These are phyloP conservation scores for Neonectria ditissima DNA, from an alignment of 2,329 filamentous ascomycete genomes.

Conservation along the genomic window DNA sequence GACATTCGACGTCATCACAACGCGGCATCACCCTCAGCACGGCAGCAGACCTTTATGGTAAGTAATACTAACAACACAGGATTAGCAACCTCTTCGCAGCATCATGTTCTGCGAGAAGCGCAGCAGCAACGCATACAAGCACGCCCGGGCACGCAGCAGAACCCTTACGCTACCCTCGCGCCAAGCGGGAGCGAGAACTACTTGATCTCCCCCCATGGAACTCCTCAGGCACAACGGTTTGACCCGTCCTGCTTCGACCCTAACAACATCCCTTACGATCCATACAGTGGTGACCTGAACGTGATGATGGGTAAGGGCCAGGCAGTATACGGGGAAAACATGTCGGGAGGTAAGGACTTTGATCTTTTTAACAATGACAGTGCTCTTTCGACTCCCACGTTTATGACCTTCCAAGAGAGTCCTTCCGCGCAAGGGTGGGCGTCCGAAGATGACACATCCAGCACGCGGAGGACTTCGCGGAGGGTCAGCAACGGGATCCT, in stretches of 20 bases:
- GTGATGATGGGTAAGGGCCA: conserved; percentile 62
- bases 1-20: conserved; percentile 75
- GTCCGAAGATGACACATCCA: conserved; percentile 61
- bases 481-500: conserved; percentile 72
- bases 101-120: conserved; percentile 84
- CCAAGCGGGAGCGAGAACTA: conserved; percentile 64
- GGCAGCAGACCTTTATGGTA: conserved; percentile 57
- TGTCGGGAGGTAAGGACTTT: conserved; percentile 60
- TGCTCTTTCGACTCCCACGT: conserved; percentile 62
- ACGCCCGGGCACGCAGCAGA: conserved; percentile 74
- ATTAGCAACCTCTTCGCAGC: conserved; percentile 72
- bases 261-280: conserved; percentile 61
- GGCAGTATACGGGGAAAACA: conserved; percentile 55
- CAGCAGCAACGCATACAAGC: conserved; percentile 84
- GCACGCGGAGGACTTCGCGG: conserved; percentile 55
- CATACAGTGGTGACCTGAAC: conserved; percentile 58
- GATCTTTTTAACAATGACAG: conserved; percentile 62
- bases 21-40: conserved; percentile 42
- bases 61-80: conserved; percentile 68
- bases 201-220: conserved; percentile 67
- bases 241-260: conserved; percentile 59
- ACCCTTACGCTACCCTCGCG: conserved; percentile 50
- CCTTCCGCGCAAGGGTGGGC: conserved; percentile 61
- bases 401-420: conserved; percentile 63
- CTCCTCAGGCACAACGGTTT: conserved; percentile 66